Evolutionary conservation across 2,329 filamentous ascomycete genomes (phyloP), one percentile per base, ranked within the genome.

Genomic region (Pyrenophora seminiperda): DNA sequence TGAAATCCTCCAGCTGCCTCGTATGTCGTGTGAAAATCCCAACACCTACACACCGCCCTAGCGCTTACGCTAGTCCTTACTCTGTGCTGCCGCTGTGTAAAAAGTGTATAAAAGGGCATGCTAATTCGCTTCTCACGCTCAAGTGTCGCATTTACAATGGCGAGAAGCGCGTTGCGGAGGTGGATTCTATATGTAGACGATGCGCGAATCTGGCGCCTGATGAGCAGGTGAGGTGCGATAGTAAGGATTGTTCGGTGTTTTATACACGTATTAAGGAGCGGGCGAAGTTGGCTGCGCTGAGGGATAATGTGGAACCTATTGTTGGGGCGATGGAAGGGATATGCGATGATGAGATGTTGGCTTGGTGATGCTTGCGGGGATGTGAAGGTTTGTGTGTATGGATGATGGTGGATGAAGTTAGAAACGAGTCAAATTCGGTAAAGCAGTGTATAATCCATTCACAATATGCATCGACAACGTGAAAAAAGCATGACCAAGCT

Each of bases 231-330:
- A 80, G 75, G 32, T 99, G 94, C 68, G 91, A 96, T 67, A 96
- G 89, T 71, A 85, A 89, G 70, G 93, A 96, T 73, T 99, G 94
- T 68, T 89, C 92, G 0, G 90, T 96, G 0, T 97, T 96, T 62
- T 97, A 96, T 74, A 86, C 86, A 24, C 76, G 90, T 11, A 81
- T 84, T 44, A 88, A 85, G 70, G 85, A 89, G 41, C 53, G 49
- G n/a, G 56, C 65, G 11, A 63, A 46, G 34, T 33, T 72, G 36
- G 45, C 32, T 6, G 58, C 49, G 1, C n/a, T 69, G 42, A 66
- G 39, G 39, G 63, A 63, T 5, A 61, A 60, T 3, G 48, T 66
- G 1, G 65, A 59, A 7, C 50, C 50, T 7, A 66, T 71, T n/a
- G 48, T 68, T n/a, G 60, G 57, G 17, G 48, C 62, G 3, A 41